Percentiles rank a stretch among this genome's conserved stretches.
These are phyloP conservation scores for Croton laevigatus DNA, from an alignment of 441 rosid genomes.

Conservation along the genomic window DNA sequence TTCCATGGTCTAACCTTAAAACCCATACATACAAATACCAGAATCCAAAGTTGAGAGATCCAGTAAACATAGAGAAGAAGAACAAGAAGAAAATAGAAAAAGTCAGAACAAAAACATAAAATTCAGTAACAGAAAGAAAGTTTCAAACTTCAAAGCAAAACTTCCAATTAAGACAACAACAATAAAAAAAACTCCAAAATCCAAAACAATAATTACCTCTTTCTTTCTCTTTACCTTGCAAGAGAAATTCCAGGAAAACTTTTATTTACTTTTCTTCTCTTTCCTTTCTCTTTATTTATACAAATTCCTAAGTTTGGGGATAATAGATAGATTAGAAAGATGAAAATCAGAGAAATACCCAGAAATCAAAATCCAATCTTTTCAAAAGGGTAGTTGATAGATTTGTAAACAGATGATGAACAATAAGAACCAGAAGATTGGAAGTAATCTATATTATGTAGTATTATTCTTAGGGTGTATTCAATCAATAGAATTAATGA, in stretches of 20 bases:
- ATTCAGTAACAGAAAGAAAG: background rate
- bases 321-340: background rate
- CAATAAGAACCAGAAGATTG: background rate
- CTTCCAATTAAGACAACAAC: too few relatives aligned
- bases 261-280: background rate
- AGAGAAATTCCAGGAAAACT: constrained; percentile 17
- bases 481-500: too few relatives aligned
- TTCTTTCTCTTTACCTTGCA: constrained; percentile 3
- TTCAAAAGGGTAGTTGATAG: background rate
- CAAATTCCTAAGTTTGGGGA: background rate
- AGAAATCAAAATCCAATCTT: background rate
- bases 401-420: background rate
- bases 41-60: constrained; percentile 12
- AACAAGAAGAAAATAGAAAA: constrained; percentile 1
- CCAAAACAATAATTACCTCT: background rate
- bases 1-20: background rate
- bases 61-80: background rate
- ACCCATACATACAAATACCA: background rate
- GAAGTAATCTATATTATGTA: too few relatives aligned
- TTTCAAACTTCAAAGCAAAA: background rate
- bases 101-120: background rate
- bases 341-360: background rate
- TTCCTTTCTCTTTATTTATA: background rate
- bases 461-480: background rate
- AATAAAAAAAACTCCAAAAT: too few relatives aligned